phyloP scores from a whole-genome alignment of 768 basidiomycete species.

The Amanita jacksonii region DNA sequence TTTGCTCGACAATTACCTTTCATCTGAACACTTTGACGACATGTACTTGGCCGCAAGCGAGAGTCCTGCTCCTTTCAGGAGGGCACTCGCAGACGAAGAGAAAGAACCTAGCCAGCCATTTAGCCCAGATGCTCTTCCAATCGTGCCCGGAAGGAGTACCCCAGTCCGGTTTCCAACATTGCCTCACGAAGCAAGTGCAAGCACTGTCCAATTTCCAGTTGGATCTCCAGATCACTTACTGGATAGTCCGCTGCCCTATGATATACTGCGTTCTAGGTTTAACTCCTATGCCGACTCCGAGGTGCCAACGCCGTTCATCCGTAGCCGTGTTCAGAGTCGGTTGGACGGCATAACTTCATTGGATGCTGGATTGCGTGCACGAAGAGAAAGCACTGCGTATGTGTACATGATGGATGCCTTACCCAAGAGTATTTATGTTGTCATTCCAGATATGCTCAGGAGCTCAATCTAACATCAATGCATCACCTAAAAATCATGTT shows the following conservation, averaged over 20 bases:
- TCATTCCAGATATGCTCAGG: conserved; percentile 59
- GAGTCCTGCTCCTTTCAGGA: conserved; percentile 66
- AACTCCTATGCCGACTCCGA: conserved; percentile 71
- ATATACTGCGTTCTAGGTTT: conserved; percentile 48
- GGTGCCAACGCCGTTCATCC: conserved; percentile 64
- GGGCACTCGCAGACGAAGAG: conserved; percentile 69
- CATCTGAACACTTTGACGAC: conserved; percentile 31
- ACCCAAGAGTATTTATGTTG: conserved; percentile 6
- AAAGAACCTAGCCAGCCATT: conserved; percentile 43
- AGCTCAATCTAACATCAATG: conserved; percentile 82
- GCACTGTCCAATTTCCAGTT: conserved; percentile 74
- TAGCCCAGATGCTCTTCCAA: conserved; percentile 33
- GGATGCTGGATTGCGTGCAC: conserved; percentile 78
- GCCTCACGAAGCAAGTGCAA: conserved; percentile 41
- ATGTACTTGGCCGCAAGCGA: conserved; percentile 40
- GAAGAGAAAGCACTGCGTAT: conserved; percentile 86
- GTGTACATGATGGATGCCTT: conserved; percentile 20
- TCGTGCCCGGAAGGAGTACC: conserved; percentile 35
- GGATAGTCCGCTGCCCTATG: conserved; percentile 46
- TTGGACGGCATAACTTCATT: conserved; percentile 44
- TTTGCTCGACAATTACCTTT: conserved; percentile 43
- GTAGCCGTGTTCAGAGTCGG: conserved; percentile 77
- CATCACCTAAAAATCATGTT: conserved; percentile 86
- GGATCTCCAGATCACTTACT: conserved; percentile 63
- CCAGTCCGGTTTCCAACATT: conserved; percentile 51